Conservation (phyloP, 139 green algal genomes). For the Micractinium sp. region DNA sequence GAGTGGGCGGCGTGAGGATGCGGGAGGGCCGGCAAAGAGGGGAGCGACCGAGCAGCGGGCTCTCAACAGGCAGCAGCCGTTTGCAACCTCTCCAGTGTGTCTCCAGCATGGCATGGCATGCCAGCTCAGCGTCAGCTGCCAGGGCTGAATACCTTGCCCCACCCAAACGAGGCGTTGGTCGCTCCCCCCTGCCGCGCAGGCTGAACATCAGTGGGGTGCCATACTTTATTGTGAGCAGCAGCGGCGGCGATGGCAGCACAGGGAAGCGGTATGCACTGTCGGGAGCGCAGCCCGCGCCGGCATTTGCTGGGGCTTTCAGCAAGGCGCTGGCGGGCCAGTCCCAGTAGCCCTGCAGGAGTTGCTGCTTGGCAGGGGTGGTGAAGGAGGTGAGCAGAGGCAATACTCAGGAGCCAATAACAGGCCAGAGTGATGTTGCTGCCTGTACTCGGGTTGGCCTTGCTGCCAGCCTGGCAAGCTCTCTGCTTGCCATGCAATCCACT, state of each 20-base stretch:
- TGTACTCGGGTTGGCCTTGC: too few relatives aligned
- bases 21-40: background rate
- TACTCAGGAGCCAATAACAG: too few relatives aligned
- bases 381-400: too few relatives aligned
- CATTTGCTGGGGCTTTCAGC: background rate
- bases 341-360: too few relatives aligned
- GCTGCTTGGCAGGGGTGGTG: too few relatives aligned
- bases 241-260: background rate
- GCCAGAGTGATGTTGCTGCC: too few relatives aligned
- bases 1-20: too few relatives aligned
- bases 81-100: background rate
- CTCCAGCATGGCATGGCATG: background rate
- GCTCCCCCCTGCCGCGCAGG: background rate
- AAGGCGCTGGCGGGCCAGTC: background rate
- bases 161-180: too few relatives aligned
- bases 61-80: background rate
- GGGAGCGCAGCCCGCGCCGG: background rate
- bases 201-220: constrained; percentile 13
- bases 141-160: too few relatives aligned
- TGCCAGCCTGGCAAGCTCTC: too few relatives aligned
- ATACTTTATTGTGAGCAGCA: background rate
- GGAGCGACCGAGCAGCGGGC: too few relatives aligned
- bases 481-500: too few relatives aligned
- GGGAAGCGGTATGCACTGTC: constrained; percentile 13
- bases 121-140: background rate